Evolutionary conservation across 2,329 filamentous ascomycete genomes (phyloP), one percentile per base, ranked within the genome.

Genomic region (Aspergillus fumigatiaffinis): DNA sequence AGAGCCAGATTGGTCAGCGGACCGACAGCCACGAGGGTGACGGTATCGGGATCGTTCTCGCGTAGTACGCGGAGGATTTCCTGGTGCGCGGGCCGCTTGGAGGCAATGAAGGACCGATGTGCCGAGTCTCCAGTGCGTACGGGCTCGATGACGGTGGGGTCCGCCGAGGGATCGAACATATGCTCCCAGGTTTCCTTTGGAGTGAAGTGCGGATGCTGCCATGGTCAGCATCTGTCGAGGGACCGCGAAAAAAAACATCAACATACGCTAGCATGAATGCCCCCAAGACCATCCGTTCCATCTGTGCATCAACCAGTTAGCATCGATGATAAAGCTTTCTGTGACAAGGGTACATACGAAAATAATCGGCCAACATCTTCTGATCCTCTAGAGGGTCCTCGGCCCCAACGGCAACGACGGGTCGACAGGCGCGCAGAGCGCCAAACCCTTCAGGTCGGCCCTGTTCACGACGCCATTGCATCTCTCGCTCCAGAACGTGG

Each of bases 1-100:
- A 96, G 76, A 1, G 94, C 94, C 29, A 96, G 78, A 71, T 96
- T 99, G n/a, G 94, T 97, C 65, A 97, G 79, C 1, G 94, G 94
- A 0, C 94, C 94, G 51, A 97, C 82, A 25, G 90, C 90, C 41
- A 96, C 86, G 69, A 99, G 90, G n/a, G 89, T 92, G 66, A 99
- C 86, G 1, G 90, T 94, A 69, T 92, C 87, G 4, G 83, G 82
- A 7, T 92, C 91, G 68, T 94, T 92, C 67, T 94, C 89, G 55
- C 82, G 83, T 21, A 99, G 83, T 50, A 96, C 80, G 26, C 89
- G 86, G n/a, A 99, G 83, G 52, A 99, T 97, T 75, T 96, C 92
- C 72, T 89, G 84, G 74, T 96, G 88, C 0, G 92, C 86, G 1
- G 86, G 85, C 4, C 79, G 76, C 66, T 86, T 86, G 20, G 91